A percentile compares a stretch with the other conserved stretches of the same genome.
Evolutionary conservation across 2,329 filamentous ascomycete genomes (phyloP).

Genomic region (Dendryphion nanum): DNA sequence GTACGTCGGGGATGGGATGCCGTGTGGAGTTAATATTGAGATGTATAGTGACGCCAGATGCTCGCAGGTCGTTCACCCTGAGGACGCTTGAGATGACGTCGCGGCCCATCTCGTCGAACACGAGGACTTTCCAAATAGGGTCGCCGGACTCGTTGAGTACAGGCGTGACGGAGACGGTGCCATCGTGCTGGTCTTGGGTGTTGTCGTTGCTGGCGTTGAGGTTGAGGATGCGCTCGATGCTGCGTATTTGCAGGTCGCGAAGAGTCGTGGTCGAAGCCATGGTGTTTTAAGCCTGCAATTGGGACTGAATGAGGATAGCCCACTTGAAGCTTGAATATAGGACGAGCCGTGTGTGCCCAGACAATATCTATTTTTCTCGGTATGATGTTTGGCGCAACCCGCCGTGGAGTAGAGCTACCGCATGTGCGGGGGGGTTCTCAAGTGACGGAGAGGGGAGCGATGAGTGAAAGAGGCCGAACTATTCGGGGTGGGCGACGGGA

Average conservation of each 20-base stretch:
- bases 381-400: no score
- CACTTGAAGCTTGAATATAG: no score
- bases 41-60: slow-evolving; percentile 66
- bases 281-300: slow-evolving; percentile 11
- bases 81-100: slow-evolving; percentile 97
- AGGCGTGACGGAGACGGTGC: slow-evolving; percentile 67
- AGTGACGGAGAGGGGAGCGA: background rate
- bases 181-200: slow-evolving; percentile 60
- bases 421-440: background rate
- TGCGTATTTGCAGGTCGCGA: slow-evolving; percentile 68
- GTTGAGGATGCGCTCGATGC: slow-evolving; percentile 93
- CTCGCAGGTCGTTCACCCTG: slow-evolving; percentile 85
- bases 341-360: no score
- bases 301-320: no score
- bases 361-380: no score
- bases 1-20: slow-evolving; percentile 88
- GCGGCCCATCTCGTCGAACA: slow-evolving; percentile 88
- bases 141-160: slow-evolving; percentile 85
- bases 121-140: slow-evolving; percentile 92
- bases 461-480: no score
- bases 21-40: slow-evolving; percentile 72
- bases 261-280: slow-evolving; percentile 44
- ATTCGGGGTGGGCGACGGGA: no score
- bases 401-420: background rate
- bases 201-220: slow-evolving; percentile 71